phyloP scores from a whole-genome alignment of 129 eudicot species.

The Smallanthus sonchifolius region DNA sequence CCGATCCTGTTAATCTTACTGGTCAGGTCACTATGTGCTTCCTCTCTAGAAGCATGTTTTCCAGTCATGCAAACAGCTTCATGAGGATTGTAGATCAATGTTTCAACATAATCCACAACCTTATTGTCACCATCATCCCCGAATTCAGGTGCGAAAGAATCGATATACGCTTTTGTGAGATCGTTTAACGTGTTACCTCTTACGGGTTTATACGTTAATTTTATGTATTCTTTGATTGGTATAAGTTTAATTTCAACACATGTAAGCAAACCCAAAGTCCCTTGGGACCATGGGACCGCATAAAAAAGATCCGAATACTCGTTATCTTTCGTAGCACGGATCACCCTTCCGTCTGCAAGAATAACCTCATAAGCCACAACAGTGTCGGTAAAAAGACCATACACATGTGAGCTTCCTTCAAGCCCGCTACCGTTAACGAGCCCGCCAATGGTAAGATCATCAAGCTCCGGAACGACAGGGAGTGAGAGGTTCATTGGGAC shows the following conservation, averaged over 20 bases:
- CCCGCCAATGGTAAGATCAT: constrained; percentile 84
- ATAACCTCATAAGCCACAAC: constrained; percentile 80
- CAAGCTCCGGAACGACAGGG: constrained; percentile 88
- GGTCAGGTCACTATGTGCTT: constrained; percentile 59
- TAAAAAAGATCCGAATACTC: constrained; percentile 77
- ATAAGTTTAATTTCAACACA: constrained; percentile 82
- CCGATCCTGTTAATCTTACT: constrained; percentile 47
- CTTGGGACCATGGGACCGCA: constrained; percentile 93
- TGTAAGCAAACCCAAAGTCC: constrained; percentile 77
- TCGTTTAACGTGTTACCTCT: constrained; percentile 47
- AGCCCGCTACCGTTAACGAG: constrained; percentile 84
- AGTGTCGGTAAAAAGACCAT: constrained; percentile 79
- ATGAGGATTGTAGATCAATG: constrained; percentile 51
- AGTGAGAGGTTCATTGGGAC: constrained; percentile 85
- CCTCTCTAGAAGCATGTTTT: constrained; percentile 52
- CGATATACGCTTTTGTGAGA: constrained; percentile 59
- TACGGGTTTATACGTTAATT: constrained; percentile 63
- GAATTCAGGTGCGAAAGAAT: constrained; percentile 60
- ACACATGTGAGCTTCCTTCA: constrained; percentile 85
- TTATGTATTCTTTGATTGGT: constrained; percentile 68
- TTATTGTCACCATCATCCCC: constrained; percentile 59
- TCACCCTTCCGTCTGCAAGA: constrained; percentile 61
- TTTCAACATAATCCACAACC: constrained; percentile 73
- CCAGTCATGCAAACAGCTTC: constrained; percentile 85
- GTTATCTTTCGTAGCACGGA: constrained; percentile 86